Conservation (phyloP, 257 asterid genomes). For the Solanum habrochaites region DNA sequence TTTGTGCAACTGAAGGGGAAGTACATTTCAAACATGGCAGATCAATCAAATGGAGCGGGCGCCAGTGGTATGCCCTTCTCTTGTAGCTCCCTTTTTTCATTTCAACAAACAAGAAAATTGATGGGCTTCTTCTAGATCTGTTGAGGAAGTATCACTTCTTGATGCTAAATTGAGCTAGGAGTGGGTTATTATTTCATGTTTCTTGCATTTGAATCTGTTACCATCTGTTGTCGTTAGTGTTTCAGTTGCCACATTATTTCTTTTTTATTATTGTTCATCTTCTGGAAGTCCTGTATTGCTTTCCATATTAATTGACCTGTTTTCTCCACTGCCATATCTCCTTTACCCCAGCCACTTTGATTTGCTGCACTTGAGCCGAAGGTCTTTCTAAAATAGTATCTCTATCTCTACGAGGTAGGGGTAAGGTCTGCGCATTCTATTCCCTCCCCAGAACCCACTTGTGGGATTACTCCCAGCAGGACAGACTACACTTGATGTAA, state of each 20-base stretch:
- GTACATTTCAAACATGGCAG: conserved; percentile 60
- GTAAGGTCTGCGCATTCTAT: not conserved
- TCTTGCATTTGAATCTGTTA: not conserved
- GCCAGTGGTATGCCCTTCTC: conserved; percentile 53
- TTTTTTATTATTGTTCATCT: not conserved
- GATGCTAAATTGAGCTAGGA: not conserved
- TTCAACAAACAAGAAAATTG: not conserved
- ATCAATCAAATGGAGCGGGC: conserved; percentile 48
- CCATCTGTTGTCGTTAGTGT: not conserved
- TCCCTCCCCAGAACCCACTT: not conserved
- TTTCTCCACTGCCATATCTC: not conserved
- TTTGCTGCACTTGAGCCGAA: not conserved
- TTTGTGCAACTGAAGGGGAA: conserved; percentile 29
- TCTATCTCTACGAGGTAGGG: not conserved
- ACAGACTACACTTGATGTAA: not conserved
- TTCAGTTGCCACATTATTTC: not conserved
- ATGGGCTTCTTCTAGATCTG: not conserved
- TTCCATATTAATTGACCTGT: not conserved
- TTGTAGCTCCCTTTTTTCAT: not conserved
- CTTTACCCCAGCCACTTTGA: not conserved
- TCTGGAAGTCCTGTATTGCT: not conserved
- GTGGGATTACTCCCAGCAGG: not conserved
- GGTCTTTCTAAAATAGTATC: not conserved
- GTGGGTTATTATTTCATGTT: not conserved
- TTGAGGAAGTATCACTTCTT: not conserved